Base-by-base conservation (phyloP, 2,329 filamentous ascomycete genomes). In the Chrysoporthe puriensis region DNA sequence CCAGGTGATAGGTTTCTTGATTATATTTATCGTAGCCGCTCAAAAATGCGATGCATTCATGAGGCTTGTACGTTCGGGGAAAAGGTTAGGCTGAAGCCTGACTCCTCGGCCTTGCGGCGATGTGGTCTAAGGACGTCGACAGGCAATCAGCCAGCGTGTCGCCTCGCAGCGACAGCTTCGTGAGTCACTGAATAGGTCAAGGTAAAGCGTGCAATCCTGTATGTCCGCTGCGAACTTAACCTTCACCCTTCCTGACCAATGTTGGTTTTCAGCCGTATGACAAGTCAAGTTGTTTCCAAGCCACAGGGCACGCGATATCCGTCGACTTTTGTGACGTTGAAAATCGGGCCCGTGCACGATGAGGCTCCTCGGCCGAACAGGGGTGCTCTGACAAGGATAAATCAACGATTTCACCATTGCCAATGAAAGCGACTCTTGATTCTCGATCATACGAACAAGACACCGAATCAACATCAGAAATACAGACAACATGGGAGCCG, bases 401-500 rank as follows among this genome's bases (percentile, higher is more conserved):
- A 48, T 11, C n/a, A 42, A 26, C 26, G 54, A 59, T 40, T 21
- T 58, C 13, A 50, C 26, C 54, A 59, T 48, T 36, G n/a, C 42
- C 32, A 58, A 11, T 40, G 58, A 32, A 40, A 18, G 7, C 50
- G 11, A 46, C 62, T 46, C 50, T 40, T 8, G 40, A 40, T 5
- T 44, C 42, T 14, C 50, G 42, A 58, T 64, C 42, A 16, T 58
- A 46, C 52, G 43, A 46, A 16, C 54, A 18, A n/a, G 11, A 21
- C 18, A 64, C 8, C 63, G 40, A 59, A 26, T 18, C 21, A 36
- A 9, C 26, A 34, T 48, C 54, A 48, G 32, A 48, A 16, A 62
- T 43, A 52, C n/a, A 36, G 40, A 64, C 50, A 64, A 59, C 21
- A 70, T 70, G 69, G 66, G 69, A 63, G 79, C 79, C 21, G 77